A percentile compares a stretch with the other conserved stretches of the same genome.
phyloP scores from a whole-genome alignment of 2,329 filamentous ascomycete genomes.

The Beauveria brongniartii region DNA sequence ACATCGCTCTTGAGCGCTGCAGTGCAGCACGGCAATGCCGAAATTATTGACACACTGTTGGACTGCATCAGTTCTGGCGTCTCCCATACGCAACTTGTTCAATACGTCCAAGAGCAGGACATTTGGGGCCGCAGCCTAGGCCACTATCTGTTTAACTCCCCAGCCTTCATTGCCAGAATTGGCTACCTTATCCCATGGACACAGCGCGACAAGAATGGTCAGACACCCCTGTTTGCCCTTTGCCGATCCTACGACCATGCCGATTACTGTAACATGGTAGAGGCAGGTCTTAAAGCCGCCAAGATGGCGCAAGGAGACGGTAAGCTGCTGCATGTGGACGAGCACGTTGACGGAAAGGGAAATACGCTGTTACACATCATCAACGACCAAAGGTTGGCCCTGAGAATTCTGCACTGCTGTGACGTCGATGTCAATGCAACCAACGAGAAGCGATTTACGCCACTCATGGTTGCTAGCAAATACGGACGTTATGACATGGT shows the following conservation, averaged over 20 bases:
- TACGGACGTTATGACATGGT: slow-evolving; percentile 95
- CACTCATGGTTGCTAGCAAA: slow-evolving; percentile 97
- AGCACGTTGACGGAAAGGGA: slow-evolving; percentile 86
- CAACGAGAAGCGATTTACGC: slow-evolving; percentile 91
- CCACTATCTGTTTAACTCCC: slow-evolving; percentile 94
- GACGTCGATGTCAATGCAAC: slow-evolving; percentile 94
- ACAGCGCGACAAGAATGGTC: slow-evolving; percentile 88
- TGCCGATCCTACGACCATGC: slow-evolving; percentile 93
- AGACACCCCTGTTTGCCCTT: slow-evolving; percentile 93
- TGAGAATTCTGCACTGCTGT: slow-evolving; percentile 69
- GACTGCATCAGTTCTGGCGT: slow-evolving; percentile 56
- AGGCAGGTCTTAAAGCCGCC: slow-evolving; percentile 68
- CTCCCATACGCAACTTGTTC: slow-evolving; percentile 46
- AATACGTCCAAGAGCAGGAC: slow-evolving; percentile 72
- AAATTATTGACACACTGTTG: slow-evolving; percentile 68
- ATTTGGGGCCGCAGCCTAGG: slow-evolving; percentile 78
- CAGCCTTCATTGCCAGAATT: slow-evolving; percentile 67
- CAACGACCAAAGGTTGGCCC: slow-evolving; percentile 71
- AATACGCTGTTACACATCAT: slow-evolving; percentile 96
- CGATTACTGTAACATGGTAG: slow-evolving; percentile 81
- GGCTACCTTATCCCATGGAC: slow-evolving; percentile 78
- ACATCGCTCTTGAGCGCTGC: slow-evolving; percentile 86
- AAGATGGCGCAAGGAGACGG: slow-evolving; percentile 67
- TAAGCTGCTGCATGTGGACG: slow-evolving; percentile 76
- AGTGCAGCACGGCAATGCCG: slow-evolving; percentile 71